Evolutionary conservation across 306 rosid species (phyloP).

Genomic region (Rubus idaeus): DNA sequence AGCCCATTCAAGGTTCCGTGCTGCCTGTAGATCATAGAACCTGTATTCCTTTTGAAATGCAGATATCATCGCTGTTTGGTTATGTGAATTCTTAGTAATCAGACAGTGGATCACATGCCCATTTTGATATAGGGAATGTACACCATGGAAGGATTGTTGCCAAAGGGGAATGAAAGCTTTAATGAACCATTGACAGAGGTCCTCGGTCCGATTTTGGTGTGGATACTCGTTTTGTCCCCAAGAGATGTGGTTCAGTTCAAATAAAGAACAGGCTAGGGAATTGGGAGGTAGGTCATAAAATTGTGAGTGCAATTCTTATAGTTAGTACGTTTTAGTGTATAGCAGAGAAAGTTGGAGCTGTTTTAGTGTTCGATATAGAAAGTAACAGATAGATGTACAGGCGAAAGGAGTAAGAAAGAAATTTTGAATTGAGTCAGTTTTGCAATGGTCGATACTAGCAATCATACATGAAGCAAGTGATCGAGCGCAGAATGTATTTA

Average conservation of each 20-base stretch:
- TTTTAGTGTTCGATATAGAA: neutral
- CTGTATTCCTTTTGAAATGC: neutral
- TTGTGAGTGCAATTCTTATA: neutral
- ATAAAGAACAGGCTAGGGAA: neutral
- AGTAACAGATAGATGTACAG: neutral
- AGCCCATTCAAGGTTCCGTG: neutral
- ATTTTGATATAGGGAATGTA: neutral
- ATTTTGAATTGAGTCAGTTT: neutral
- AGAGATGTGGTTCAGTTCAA: neutral
- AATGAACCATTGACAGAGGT: neutral
- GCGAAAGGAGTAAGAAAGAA: neutral
- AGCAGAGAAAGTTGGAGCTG: neutral
- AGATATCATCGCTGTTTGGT: neutral
- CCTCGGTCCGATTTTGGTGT: neutral
- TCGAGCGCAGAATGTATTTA: neutral
- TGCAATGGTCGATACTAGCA: neutral
- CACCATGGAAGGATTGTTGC: conserved; percentile 13
- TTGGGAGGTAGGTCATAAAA: neutral
- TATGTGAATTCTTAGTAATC: neutral
- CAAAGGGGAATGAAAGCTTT: neutral
- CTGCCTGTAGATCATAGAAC: neutral
- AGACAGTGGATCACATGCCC: neutral
- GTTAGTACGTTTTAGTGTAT: neutral
- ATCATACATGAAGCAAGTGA: neutral
- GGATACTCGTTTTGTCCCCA: neutral